A percentile compares a stretch with the other conserved stretches of the same genome.
Conservation (phyloP, 2,329 filamentous ascomycete genomes). For the Claviceps sp. region DNA sequence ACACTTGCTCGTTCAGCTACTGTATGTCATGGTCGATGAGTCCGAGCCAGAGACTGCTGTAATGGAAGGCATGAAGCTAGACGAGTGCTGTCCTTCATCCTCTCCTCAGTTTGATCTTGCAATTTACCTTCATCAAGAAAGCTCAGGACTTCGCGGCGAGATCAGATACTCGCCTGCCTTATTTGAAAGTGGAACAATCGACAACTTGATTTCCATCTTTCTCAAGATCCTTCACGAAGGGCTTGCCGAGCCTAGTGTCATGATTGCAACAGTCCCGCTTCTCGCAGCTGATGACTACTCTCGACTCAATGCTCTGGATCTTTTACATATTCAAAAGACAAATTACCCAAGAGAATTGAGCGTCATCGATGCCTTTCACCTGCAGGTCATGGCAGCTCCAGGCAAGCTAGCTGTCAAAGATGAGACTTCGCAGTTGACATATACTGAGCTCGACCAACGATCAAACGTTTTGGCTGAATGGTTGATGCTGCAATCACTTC, state of each 20-base stretch:
- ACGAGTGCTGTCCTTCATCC: not conserved
- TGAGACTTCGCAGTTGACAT: not conserved
- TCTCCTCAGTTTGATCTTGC: conserved; percentile 1
- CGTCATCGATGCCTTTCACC: not conserved
- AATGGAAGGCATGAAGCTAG: not conserved
- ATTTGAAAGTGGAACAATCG: not conserved
- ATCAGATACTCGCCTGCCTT: not conserved
- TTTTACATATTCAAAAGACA: not conserved
- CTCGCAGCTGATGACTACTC: not conserved
- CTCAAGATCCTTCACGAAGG: not conserved
- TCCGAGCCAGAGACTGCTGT: not conserved
- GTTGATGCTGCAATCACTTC: not conserved
- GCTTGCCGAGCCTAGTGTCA: not conserved
- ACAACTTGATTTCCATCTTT: not conserved
- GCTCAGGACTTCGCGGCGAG: not conserved
- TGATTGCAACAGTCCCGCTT: not conserved
- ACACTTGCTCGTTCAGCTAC: not conserved
- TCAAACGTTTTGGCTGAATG: not conserved
- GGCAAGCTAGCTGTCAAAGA: conserved; percentile 1
- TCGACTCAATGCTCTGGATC: not conserved
- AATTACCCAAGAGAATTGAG: conserved; percentile 1
- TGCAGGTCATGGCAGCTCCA: not conserved
- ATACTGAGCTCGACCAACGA: not conserved
- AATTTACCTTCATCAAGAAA: not conserved
- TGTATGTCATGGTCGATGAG: not conserved